A percentile compares a stretch with the other conserved stretches of the same genome.
phyloP scores from a whole-genome alignment of 345 rosid species.

The Jatropha curcas region DNA sequence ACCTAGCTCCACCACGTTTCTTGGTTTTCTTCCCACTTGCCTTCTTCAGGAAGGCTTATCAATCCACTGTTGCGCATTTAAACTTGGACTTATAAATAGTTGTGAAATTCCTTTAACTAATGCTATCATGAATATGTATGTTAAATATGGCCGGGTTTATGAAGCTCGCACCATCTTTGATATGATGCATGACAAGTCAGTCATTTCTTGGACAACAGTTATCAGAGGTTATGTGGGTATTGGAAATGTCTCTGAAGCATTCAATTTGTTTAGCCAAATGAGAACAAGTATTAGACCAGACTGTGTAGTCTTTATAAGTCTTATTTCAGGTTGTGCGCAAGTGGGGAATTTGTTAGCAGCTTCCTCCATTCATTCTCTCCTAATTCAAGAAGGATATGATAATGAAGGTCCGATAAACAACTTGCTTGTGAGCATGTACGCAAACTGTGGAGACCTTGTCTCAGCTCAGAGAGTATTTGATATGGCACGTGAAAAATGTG shows the following conservation, averaged over 20 bases:
- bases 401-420: slow-evolving; percentile 22
- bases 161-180: slow-evolving; percentile 31
- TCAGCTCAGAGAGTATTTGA: slow-evolving; percentile 31
- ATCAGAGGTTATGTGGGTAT: slow-evolving; percentile 26
- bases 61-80: slow-evolving; percentile 30
- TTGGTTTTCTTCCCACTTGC: slow-evolving; percentile 22
- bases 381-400: slow-evolving; percentile 24
- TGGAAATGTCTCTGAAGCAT: slow-evolving; percentile 26
- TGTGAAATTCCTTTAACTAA: slow-evolving; percentile 28
- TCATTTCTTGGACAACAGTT: slow-evolving; percentile 36
- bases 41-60: slow-evolving; percentile 28
- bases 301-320: slow-evolving; percentile 23
- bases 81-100: slow-evolving; percentile 25
- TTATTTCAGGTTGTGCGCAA: slow-evolving; percentile 27
- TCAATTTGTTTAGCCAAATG: slow-evolving; percentile 24
- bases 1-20: slow-evolving; percentile 28
- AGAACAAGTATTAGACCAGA: slow-evolving; percentile 19
- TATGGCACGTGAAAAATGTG: slow-evolving; percentile 14
- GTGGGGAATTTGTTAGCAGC: slow-evolving; percentile 26
- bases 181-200: slow-evolving; percentile 23
- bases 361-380: slow-evolving; percentile 33
- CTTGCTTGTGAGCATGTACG: slow-evolving; percentile 33
- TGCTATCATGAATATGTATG: slow-evolving; percentile 30
- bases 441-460: slow-evolving; percentile 28
- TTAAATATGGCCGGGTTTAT: slow-evolving; percentile 20